Evolutionary conservation across 2,329 filamentous ascomycete genomes (phyloP), one percentile per base, ranked within the genome.

Genomic region (Ophiostoma himal-ulmi): DNA sequence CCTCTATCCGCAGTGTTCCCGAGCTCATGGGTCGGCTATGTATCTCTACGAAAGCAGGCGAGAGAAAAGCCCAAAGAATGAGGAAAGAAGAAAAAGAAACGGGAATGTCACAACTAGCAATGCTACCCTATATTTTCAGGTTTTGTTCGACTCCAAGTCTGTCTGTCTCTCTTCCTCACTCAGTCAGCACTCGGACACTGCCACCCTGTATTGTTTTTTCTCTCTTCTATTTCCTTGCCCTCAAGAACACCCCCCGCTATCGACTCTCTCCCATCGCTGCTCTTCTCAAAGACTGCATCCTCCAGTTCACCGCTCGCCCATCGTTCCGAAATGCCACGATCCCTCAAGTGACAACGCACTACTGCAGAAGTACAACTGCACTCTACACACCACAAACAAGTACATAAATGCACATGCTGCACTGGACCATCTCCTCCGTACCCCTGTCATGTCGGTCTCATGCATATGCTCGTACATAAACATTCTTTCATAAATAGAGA

Each of bases 401-500:
- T 20, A 48, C 44, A 48, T 48, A 48, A 39, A 48, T 48, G n/a
- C 44, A 48, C 44, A 48, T 48, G 44, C 44, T 48, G 44, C 44
- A 5, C 2, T 30, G 52, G 52, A 57, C 52, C 52, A 26, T 57
- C 22, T 57, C 22, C 52, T 57, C 52, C 52, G 52, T 48, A 57
- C 52, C 52, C 52, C 52, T 30, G 52, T 57, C 52, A 57, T 11
- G 44, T 17, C 22, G 22, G 52, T 57, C 52, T 30, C 52, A 22
- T 57, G 52, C 52, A 57, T 57, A 57, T 57, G 52, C 52, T 26
- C 52, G n/a, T 22, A 26, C 48, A 54, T 22, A n/a, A n/a, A 54
- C 20, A 54, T 10, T 22, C 48, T 22, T 13, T 54, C 48, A 26
- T 22, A 57, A 26, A 26, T 11, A 57, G 20, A 57, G 8, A 57